Base-by-base conservation (phyloP, 1,284 basidiomycete species). In the Moesziomyces parantarcticus region DNA sequence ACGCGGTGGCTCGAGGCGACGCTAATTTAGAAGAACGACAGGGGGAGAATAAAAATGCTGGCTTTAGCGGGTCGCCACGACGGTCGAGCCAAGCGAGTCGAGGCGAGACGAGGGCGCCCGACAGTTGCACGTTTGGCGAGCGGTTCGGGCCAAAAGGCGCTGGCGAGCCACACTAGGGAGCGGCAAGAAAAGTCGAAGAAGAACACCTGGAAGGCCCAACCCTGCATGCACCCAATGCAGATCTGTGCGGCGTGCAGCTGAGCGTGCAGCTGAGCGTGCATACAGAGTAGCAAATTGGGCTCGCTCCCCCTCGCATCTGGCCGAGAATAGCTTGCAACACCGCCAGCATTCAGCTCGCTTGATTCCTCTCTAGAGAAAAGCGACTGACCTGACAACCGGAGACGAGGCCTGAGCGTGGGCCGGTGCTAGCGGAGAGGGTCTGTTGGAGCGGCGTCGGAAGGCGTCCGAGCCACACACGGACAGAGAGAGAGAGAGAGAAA, bases 161-260 rank as follows among this genome's bases (percentile, higher is more conserved):
- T 42, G 46, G 55, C 47, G 47, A 57, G 55, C 40, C 20, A 45
- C 16, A 25, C 21, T 21, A 32, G 21, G 11, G 32, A n/a, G 43
- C 34, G 45, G 20, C 45, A 56, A 49, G 40, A 44, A 36, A 34
- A 41, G 21, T 39, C 36, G 7, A 32, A 48, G 36, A 42, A 56
- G 50, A 48, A 63, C 16, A 25, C 47, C 36, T 34, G 40, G 40
- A 51, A 51, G 26, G 41, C 42, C 29, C 18, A 39, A 48, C 25
- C 9, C 44, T 59, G 50, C 45, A 59, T 67, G 64, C 58, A 67
- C 45, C 41, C 50, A 32, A 39, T 36, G 65, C 58, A 68, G 65
- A 68, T 68, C 65, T 57, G 65, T 58, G 65, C 65, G 61, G 65
- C 65, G 54, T 62, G 65, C 58, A 61, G 55, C 40, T 52, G 44